phyloP scores from a whole-genome alignment of 2,329 filamentous ascomycete species.

The Penicillium sp. region DNA sequence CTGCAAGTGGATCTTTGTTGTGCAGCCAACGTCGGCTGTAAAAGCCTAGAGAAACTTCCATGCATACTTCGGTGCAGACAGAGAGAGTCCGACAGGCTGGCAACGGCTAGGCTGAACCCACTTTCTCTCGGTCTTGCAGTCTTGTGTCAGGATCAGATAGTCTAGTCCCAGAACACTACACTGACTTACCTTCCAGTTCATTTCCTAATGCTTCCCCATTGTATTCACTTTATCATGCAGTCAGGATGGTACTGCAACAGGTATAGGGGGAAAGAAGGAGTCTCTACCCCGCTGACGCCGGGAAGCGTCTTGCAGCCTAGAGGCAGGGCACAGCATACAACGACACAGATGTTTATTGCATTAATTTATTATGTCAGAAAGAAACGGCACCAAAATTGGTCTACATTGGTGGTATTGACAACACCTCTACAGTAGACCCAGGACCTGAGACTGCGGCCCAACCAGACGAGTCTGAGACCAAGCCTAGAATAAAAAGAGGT shows the following conservation, averaged over 20 bases:
- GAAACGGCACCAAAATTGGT: not conserved
- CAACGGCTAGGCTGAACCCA: slow-evolving; percentile 8
- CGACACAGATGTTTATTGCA: slow-evolving; percentile 2
- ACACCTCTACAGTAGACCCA: not conserved
- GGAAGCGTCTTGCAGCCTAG: not conserved
- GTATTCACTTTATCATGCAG: slow-evolving; percentile 11
- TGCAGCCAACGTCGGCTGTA: not conserved
- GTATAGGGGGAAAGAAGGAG: slow-evolving; percentile 4
- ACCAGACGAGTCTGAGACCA: slow-evolving; percentile 2
- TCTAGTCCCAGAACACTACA: slow-evolving; percentile 10
- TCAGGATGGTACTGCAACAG: not conserved
- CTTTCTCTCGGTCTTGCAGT: slow-evolving; percentile 2
- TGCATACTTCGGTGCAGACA: slow-evolving; percentile 34
- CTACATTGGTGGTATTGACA: not conserved
- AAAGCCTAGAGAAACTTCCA: slow-evolving; percentile 31
- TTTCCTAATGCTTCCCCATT: slow-evolving; percentile 13
- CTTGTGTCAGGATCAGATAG: not conserved
- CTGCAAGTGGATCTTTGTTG: slow-evolving; percentile 4
- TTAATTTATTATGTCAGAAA: not conserved
- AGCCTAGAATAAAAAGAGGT: slow-evolving; percentile 9
- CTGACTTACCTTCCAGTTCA: slow-evolving; percentile 10
- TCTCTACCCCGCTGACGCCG: slow-evolving; percentile 2
- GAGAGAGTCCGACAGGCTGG: slow-evolving; percentile 19
- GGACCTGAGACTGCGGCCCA: slow-evolving; percentile 1
- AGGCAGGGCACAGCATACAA: slow-evolving; percentile 10